Evolutionary conservation across 352 stramenopile genomes (phyloP), one percentile per base, ranked within the genome.

Genomic region (Pythium dissimile): DNA sequence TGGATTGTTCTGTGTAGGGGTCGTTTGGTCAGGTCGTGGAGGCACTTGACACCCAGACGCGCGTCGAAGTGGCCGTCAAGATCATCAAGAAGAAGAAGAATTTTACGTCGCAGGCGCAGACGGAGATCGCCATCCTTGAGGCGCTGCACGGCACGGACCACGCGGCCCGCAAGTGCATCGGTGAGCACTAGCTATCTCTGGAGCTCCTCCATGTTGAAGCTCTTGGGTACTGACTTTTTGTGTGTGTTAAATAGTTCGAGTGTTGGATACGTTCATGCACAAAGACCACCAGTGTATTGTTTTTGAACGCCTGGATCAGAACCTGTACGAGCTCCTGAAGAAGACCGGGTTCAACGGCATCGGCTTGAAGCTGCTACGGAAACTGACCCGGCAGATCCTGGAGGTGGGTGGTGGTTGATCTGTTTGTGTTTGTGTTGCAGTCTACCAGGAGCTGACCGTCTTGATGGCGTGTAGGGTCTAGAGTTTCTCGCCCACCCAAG

Each of bases 61-160:
- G 89, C 3, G 56, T 79, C 38, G 68, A 97, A n/a, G 95, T 99
- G n/a, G 96, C 96, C 9, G 98, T 99, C 66, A 99, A 99, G 77
- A 98, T 99, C 57, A 98, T 99, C 50, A 99, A 99, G 79, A 98
- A 94, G 67, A 98, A 98, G 61, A 97, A 97, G 64, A 89, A 96
- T 43, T 99, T 99, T 66, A 89, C 92, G 20, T 73, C 93, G 46
- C 97, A 99, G 67, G 97, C 97, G 6, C 92, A 97, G 80, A 98
- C 89, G 10, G 97, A 99, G 75, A 98, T 99, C 63, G 83, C 83
- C 46, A 89, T 99, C 20, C 71, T 99, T 50, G 78, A 96, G 48
- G 73, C 88, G 57, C 78, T 99, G 16, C 86, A 94, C 49, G 50
- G 84, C 21, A 87, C 90, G 5, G 84, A 97, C 49, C 54, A 70